Evolutionary conservation across 805 yeast genomes (phyloP), one percentile per base, ranked within the genome.

Genomic region (Yarrowia alimentaria): DNA sequence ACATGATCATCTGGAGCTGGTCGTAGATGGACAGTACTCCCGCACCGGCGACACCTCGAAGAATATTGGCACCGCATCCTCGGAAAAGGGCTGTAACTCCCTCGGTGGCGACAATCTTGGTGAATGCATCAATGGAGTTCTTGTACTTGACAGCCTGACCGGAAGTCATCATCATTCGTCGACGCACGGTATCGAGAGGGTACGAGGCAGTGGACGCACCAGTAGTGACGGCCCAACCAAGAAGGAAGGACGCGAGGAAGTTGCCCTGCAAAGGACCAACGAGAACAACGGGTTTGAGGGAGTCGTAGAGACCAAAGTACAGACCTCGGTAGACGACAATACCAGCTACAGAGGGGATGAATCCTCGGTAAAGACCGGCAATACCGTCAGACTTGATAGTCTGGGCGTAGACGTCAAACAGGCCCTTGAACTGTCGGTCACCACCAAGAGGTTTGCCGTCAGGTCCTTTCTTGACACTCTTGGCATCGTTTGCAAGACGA

Each of bases 161-260:
- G 64, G 97, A 90, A 66, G 97, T 89, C 97, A 89, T 89, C 97
- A 89, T 89, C 97, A 89, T 89, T 85, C 97, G 88, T 86, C 97
- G 88, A 85, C 97, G 90, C 71, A 89, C 89, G 70, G 97, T 89
- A 78, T 89, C 97, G 76, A 90, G 85, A 81, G 97, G 97, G 85
- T 89, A 89, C 71, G 96, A 88, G 72, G 95, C 95, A 62, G 96
- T 88, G 65, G 96, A 90, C 68, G 97, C 96, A 83, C 89, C 95
- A 62, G 96, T 89, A 75, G 97, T 89, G 68, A 89, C 96, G 74
- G 81, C 79, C 97, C 97, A 89, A 76, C 97, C 97, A 72, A 89
- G 81, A 68, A 83, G 73, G 95, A 89, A 89, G 67, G 96, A 84
- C 67, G 96, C 96, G 62, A 84, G 73, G 93, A 89, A 89, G 70